phyloP scores from a whole-genome alignment of 2,329 filamentous ascomycete genomes.

The Aspergillus ruber region DNA sequence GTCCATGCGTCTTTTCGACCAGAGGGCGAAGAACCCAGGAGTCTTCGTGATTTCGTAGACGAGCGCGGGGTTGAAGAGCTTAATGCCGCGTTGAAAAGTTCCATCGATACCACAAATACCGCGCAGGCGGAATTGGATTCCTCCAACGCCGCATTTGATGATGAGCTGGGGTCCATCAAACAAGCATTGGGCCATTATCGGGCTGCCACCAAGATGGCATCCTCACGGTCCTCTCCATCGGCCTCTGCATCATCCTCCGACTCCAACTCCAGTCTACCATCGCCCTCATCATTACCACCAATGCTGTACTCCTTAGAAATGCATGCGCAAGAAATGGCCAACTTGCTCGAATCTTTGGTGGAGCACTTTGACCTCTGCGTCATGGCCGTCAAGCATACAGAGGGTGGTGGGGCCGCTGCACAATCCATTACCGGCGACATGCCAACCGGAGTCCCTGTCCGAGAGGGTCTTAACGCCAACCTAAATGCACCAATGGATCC shows the following conservation, averaged over 20 bases:
- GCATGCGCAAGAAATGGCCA: slow-evolving; percentile 76
- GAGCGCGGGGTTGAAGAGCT: slow-evolving; percentile 55
- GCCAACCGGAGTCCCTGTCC: slow-evolving; percentile 43
- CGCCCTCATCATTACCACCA: slow-evolving; percentile 42
- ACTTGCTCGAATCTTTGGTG: slow-evolving; percentile 71
- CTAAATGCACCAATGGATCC: slow-evolving; percentile 54
- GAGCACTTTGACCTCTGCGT: slow-evolving; percentile 91
- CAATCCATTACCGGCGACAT: slow-evolving; percentile 61
- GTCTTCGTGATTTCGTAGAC: slow-evolving; percentile 62
- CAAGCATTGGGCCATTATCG: slow-evolving; percentile 46
- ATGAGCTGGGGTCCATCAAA: slow-evolving; percentile 62
- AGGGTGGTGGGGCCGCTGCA: slow-evolving; percentile 67
- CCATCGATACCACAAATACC: slow-evolving; percentile 55
- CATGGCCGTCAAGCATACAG: slow-evolving; percentile 82
- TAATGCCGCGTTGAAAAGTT: slow-evolving; percentile 49
- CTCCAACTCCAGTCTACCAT: slow-evolving; percentile 28
- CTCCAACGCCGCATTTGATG: slow-evolving; percentile 62
- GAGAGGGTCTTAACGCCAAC: slow-evolving; percentile 25
- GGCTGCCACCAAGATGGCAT: slow-evolving; percentile 32
- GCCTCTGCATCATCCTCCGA: slow-evolving; percentile 27
- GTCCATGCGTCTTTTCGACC: slow-evolving; percentile 54
- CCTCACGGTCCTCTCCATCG: slow-evolving; percentile 28
- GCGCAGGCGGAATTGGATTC: slow-evolving; percentile 52
- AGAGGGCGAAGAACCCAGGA: slow-evolving; percentile 44
- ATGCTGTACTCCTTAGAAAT: slow-evolving; percentile 60